Evolutionary conservation across 371 early-diverging fungal species (phyloP).

Genomic region (Sporodiniella umbellata): DNA sequence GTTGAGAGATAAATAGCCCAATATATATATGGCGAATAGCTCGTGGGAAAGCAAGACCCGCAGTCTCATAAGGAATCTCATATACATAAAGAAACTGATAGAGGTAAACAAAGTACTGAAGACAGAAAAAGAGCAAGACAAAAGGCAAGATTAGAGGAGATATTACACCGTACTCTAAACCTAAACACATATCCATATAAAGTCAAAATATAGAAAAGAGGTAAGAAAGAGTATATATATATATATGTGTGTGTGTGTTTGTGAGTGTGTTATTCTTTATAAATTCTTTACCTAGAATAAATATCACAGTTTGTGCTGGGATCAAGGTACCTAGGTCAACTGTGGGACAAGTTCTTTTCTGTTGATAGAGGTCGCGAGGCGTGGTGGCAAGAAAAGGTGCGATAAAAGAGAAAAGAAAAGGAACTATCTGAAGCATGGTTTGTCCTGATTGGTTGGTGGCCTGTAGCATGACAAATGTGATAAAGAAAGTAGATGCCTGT

Average conservation of each 20-base stretch:
- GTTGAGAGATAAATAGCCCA: constrained; percentile 67
- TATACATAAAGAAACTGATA: constrained; percentile 82
- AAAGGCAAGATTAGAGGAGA: constrained; percentile 81
- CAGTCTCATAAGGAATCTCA: constrained; percentile 55
- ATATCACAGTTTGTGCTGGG: constrained; percentile 68
- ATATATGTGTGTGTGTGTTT: too few relatives aligned
- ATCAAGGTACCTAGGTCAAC: constrained; percentile 50
- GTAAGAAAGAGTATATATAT: too few relatives aligned
- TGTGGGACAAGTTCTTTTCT: constrained; percentile 42
- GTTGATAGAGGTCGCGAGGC: constrained; percentile 64
- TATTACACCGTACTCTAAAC: constrained; percentile 71
- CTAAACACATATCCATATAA: too few relatives aligned
- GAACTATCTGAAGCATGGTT: constrained; percentile 65
- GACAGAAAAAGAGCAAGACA: constrained; percentile 68
- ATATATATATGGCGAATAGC: constrained; percentile 68
- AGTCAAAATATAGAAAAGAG: too few relatives aligned
- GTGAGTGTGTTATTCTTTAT: too few relatives aligned
- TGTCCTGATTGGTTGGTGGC: constrained; percentile 63
- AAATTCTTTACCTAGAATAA: constrained; percentile 58
- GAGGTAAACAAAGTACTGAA: constrained; percentile 73
- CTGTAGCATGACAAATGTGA: constrained; percentile 78
- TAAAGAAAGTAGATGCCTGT: constrained; percentile 71
- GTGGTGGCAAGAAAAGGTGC: constrained; percentile 67
- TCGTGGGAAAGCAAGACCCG: constrained; percentile 68
- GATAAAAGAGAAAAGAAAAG: constrained; percentile 62